Conservation (phyloP, 177 flowering plant species). For the Vitis hybrid region DNA sequence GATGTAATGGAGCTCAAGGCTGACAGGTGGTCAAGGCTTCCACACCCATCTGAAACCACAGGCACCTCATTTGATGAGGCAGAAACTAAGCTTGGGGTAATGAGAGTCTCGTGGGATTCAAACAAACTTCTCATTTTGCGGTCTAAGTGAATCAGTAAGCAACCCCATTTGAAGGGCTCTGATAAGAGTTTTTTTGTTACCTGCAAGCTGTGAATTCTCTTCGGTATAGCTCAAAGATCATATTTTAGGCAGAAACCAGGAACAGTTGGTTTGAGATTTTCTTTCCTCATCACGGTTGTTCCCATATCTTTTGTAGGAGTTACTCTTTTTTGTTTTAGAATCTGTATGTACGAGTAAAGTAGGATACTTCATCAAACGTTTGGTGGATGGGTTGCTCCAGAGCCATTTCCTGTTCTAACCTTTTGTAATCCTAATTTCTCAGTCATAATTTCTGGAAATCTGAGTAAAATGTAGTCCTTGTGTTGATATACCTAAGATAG, state of each 20-base stretch:
- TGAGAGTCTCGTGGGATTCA: constrained; percentile 82
- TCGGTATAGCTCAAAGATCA: neutral
- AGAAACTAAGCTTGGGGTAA: constrained; percentile 46
- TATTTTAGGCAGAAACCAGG: neutral
- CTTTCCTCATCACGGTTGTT: neutral
- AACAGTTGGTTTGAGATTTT: neutral
- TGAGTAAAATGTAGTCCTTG: no score
- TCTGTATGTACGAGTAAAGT: no score
- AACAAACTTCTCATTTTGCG: constrained; percentile 28
- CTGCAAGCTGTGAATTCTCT: constrained; percentile 1
- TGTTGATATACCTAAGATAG: no score
- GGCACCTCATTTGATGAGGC: constrained; percentile 69
- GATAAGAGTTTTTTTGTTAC: constrained; percentile 2
- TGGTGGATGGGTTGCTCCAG: no score
- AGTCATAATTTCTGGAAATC: no score
- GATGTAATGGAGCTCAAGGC: constrained; percentile 61
- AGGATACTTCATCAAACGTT: no score
- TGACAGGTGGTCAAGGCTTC: constrained; percentile 44
- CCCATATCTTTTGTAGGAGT: no score
- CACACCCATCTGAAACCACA: constrained; percentile 54
- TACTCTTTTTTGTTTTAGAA: no score
- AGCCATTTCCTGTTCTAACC: no score
- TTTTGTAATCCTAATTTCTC: no score
- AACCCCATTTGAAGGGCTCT: no score
- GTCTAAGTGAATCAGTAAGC: constrained; percentile 5